phyloP scores from a whole-genome alignment of 23 red algal genomes.

The Agarophyton chilense region DNA sequence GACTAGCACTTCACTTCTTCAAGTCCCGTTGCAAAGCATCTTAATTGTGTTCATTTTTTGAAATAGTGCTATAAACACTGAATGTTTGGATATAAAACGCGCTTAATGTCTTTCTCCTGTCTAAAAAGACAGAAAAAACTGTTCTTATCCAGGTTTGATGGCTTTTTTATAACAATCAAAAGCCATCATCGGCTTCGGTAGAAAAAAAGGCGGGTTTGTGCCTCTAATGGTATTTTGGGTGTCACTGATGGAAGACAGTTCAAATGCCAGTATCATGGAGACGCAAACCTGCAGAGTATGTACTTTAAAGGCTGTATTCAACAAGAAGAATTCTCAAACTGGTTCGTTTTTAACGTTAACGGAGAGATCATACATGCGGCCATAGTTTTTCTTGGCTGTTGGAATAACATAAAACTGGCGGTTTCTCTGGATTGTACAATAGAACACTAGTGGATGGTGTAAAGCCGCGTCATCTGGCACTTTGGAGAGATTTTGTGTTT shows the following conservation, averaged over 20 bases:
- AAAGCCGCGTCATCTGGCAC: background rate
- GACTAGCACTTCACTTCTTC: background rate
- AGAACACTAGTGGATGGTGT: background rate
- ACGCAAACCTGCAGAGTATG: slow-evolving; percentile 5
- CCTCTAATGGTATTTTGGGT: background rate
- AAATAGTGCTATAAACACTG: background rate
- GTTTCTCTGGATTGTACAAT: background rate
- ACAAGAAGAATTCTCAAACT: background rate
- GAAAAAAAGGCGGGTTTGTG: background rate
- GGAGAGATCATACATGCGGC: slow-evolving; percentile 20
- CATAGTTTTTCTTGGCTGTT: slow-evolving; percentile 16
- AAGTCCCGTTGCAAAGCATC: background rate
- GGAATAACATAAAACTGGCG: background rate
- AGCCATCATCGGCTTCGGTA: background rate
- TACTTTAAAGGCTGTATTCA: slow-evolving; percentile 5
- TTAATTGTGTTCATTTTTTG: background rate
- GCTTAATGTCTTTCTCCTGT: background rate
- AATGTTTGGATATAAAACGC: background rate
- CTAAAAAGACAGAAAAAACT: background rate
- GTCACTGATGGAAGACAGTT: background rate
- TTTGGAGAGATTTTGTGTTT: background rate
- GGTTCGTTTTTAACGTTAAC: slow-evolving; percentile 3
- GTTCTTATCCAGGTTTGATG: background rate
- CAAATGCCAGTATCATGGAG: background rate
- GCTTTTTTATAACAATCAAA: background rate